Percentiles rank a stretch among this genome's conserved stretches.
phyloP scores from a whole-genome alignment of 2,329 filamentous ascomycete genomes.

The Ceratocystis ficicola region DNA sequence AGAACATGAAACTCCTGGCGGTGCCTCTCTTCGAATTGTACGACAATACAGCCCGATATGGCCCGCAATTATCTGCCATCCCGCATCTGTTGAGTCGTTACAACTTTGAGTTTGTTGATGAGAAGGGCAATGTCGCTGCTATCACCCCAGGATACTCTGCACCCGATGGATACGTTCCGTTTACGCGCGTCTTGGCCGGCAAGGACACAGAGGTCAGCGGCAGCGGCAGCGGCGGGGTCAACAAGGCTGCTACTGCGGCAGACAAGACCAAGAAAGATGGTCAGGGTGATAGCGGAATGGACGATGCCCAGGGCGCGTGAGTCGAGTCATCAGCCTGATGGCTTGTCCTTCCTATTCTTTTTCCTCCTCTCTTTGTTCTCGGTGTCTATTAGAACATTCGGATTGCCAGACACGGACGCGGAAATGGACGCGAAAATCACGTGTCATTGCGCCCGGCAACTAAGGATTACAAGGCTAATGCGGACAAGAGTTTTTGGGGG shows the following conservation, averaged over 20 bases:
- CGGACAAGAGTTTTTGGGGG: neutral
- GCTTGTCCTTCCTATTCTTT: neutral
- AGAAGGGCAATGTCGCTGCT: slow-evolving; percentile 76
- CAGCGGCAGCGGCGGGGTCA: slow-evolving; percentile 28
- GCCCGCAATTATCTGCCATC: slow-evolving; percentile 89
- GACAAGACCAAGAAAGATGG: neutral
- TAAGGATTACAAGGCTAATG: no score
- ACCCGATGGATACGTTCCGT: slow-evolving; percentile 47
- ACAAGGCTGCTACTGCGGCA: neutral
- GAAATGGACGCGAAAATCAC: no score
- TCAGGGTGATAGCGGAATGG: slow-evolving; percentile 35
- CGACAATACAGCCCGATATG: slow-evolving; percentile 90
- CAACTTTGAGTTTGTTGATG: slow-evolving; percentile 95
- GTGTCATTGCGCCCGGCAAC: no score
- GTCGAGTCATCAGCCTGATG: no score
- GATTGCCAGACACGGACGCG: no score
- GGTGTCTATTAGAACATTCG: no score
- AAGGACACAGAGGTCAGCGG: slow-evolving; percentile 38
- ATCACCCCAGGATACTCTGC: slow-evolving; percentile 57
- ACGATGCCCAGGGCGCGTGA: slow-evolving; percentile 22
- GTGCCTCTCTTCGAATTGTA: slow-evolving; percentile 96
- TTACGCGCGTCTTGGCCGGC: slow-evolving; percentile 53
- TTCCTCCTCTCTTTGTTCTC: neutral
- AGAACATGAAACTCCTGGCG: slow-evolving; percentile 98
- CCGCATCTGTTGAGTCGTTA: slow-evolving; percentile 89